Base-by-base conservation (phyloP, 2,329 filamentous ascomycete genomes). In the Xylariaceae sp. region DNA sequence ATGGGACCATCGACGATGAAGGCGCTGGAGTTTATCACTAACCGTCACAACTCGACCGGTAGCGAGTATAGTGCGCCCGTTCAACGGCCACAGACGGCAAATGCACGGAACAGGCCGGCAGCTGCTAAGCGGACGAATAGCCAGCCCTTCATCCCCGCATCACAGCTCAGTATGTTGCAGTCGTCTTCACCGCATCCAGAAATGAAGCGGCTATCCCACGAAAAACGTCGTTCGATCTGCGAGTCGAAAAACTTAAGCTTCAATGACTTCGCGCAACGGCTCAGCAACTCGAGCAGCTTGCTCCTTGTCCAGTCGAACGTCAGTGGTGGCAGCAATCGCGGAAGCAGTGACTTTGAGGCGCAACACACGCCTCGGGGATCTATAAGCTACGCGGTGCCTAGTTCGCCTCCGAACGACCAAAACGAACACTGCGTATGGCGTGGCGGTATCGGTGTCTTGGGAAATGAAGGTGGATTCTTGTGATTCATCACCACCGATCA, bases 281-380 rank as follows among this genome's bases (percentile, higher is more conserved):
- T 87, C 56, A 86, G 82, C 66, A 85, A 80, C 69, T 85, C 82
- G 55, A 85, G 81, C 69, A 85, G 80, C 70, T 73, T 85, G 68
- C 74, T 87, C 56, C 75, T 86, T 51, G 77, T 84, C 57, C 82
- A 85, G 74, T 81, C 81, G 61, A 84, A 84, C 69, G 75, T 76
- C 60, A 78, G 77, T 61, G 73, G 72, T 60, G 72, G 73, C 62
- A 82, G 79, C 73, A 80, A 77, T 69, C 73, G 77, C 56, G 74
- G 75, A 57, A 80, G 78, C 70, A 76, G 73, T 67, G 80, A 82
- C 61, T 66, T 74, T 60, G 77, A 81, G 62, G 74, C 76, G 60
- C 67, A 72, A 63, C 67, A 75, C 66, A 70, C 74, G 53, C 68
- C 74, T 37, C 68, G 70, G 51, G 70, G 68, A 17, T 68, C 67